Evolutionary conservation across 805 yeast species (phyloP), one percentile per base, ranked within the genome.

Genomic region (Wickerhamomyces bisporus): DNA sequence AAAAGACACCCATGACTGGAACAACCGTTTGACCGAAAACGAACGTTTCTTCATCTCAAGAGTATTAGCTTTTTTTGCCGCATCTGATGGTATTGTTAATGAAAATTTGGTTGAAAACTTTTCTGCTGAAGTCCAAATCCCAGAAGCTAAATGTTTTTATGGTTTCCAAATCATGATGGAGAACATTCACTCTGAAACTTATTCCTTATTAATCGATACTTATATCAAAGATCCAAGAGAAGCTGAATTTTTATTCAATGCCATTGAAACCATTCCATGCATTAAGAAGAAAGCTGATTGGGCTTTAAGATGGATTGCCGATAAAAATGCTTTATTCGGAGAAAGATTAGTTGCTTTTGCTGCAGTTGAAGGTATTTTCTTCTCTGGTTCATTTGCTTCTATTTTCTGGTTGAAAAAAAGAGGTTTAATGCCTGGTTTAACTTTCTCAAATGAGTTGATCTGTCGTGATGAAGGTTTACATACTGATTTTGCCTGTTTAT

Each of bases 141-240:
- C 98, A 40, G 98, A 91, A 72, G 98, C 98, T 56, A 89, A 91
- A 66, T 89, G 96, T 65, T 93, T 91, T 75, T 91, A 91, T 65
- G 98, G 98, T 34, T 91, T 93, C 86, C 98, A 91, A 73, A 93
- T 91, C 66, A 89, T 89, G 98, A 93, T 93, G 91, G 98, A 91
- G 71, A 91, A 93, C 75, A 93, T 91, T 60, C 98, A 91, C 67
- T 82, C 96, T 18, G 98, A 91, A 71, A 93, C 97, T 33, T 91
- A 91, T 71, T 91, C 98, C 7, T 71, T 93, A 51, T 77, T 93
- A 61, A 87, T 91, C 52, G 98, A 91, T 64, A 79, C 96, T 26
- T 91, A 91, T 67, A 85, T 91, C 66, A 89, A 89, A 71, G 98
- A 91, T 70, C 91, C 96, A 53, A 81, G 85, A 67, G 96, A 91